phyloP scores from a whole-genome alignment of 2,329 filamentous ascomycete species.

The Plectosphaerella plurivora region DNA sequence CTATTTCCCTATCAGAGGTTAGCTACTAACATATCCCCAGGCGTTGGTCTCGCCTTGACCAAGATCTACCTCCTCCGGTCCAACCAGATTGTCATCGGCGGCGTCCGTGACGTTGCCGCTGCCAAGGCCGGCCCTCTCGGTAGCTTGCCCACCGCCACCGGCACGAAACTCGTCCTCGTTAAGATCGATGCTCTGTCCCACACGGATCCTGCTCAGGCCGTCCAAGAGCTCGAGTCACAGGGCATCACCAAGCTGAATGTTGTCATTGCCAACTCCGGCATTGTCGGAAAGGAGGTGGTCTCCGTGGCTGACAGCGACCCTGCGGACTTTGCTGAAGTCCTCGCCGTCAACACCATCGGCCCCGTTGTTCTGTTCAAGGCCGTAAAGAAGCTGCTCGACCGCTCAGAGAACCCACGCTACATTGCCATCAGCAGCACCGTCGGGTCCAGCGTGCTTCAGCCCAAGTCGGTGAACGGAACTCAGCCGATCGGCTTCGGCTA shows the following conservation, averaged over 20 bases:
- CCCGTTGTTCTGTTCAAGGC: conserved; percentile 19
- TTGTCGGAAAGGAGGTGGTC: not conserved
- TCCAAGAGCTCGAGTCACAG: conserved; percentile 43
- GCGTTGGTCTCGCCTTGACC: conserved; percentile 4
- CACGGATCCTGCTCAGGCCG: conserved; percentile 31
- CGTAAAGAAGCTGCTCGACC: conserved; percentile 22
- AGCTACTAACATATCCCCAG: not conserved
- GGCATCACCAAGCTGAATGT: conserved; percentile 53
- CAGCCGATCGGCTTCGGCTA: conserved; percentile 14
- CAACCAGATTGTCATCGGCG: conserved; percentile 32
- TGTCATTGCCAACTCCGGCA: conserved; percentile 58
- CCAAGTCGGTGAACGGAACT: not conserved
- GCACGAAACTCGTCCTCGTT: not conserved
- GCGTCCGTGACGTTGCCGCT: conserved; percentile 14
- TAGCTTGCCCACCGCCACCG: not conserved
- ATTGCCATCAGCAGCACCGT: conserved; percentile 17
- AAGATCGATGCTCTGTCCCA: not conserved
- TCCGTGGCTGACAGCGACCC: not conserved
- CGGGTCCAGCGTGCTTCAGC: not conserved
- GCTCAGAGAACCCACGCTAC: conserved; percentile 22
- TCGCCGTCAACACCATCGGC: not conserved
- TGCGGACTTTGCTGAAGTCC: not conserved
- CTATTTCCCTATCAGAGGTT: not conserved
- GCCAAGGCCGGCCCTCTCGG: conserved; percentile 18
- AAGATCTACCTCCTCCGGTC: conserved; percentile 26